phyloP scores from a whole-genome alignment of 805 yeast genomes.

The Vanderwaltozyma tropicalis region DNA sequence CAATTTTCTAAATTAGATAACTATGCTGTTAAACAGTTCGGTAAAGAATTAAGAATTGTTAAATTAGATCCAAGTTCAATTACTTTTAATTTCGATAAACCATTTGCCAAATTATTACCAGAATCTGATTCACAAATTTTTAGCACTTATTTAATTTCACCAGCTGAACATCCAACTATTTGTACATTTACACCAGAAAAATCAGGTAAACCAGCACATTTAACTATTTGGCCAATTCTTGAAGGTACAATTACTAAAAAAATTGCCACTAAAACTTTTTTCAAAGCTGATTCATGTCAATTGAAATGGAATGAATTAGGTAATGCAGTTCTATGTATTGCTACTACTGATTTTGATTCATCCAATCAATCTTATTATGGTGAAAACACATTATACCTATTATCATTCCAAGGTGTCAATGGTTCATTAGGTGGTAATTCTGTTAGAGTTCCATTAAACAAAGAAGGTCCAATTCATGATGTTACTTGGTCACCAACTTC shows the following conservation, averaged over 20 bases:
- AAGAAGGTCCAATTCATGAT: constrained; percentile 89
- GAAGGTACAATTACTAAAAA: constrained; percentile 45
- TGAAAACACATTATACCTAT: constrained; percentile 80
- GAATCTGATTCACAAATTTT: constrained; percentile 29
- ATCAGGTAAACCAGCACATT: constrained; percentile 80
- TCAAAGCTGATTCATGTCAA: constrained; percentile 90
- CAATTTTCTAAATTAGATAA: constrained; percentile 29
- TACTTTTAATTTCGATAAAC: constrained; percentile 36
- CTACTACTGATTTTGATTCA: constrained; percentile 91
- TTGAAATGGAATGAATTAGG: constrained; percentile 92
- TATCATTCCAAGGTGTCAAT: constrained; percentile 34
- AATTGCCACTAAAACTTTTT: constrained; percentile 75
- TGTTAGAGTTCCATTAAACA: constrained; percentile 73
- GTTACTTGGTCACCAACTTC: constrained; percentile 95
- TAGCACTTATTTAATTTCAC: constrained; percentile 53
- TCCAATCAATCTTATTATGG: constrained; percentile 94
- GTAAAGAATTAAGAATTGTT: constrained; percentile 25
- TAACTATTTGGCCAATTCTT: constrained; percentile 51
- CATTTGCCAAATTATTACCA: constrained; percentile 44
- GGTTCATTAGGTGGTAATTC: constrained; percentile 91
- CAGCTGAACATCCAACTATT: constrained; percentile 81
- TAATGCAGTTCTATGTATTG: constrained; percentile 84
- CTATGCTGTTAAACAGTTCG: constrained; percentile 21
- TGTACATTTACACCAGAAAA: constrained; percentile 86
- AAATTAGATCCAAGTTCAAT: constrained; percentile 35